Evolutionary conservation across 2,329 filamentous ascomycete genomes (phyloP).

Genomic region (Neofusicoccum cordaticola): DNA sequence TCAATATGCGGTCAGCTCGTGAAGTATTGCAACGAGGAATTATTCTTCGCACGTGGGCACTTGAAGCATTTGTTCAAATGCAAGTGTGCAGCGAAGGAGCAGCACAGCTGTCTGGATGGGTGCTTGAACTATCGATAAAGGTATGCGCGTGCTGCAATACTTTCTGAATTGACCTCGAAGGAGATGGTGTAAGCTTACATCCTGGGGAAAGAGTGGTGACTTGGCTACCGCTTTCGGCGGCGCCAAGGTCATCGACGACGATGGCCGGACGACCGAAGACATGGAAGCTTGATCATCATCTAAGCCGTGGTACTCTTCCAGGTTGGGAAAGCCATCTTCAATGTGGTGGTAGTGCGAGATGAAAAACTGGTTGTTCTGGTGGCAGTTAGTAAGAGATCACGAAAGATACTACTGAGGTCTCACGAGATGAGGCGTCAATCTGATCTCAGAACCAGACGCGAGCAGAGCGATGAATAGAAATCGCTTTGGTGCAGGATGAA

Average conservation of each 20-base stretch:
- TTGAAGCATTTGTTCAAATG: too few relatives aligned
- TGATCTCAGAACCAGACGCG: constrained; percentile 30
- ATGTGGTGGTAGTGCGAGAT: constrained; percentile 81
- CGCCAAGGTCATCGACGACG: constrained; percentile 20
- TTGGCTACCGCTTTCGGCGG: constrained; percentile 21
- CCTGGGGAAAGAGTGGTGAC: constrained; percentile 41
- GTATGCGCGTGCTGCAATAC: too few relatives aligned
- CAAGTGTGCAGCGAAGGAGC: too few relatives aligned
- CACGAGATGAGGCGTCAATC: constrained; percentile 44
- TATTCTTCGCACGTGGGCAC: too few relatives aligned
- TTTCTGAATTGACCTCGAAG: too few relatives aligned
- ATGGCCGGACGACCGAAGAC: constrained; percentile 38
- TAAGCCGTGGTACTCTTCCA: constrained; percentile 57
- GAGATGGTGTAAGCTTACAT: constrained; percentile 34
- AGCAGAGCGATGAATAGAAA: constrained; percentile 81
- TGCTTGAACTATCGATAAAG: too few relatives aligned
- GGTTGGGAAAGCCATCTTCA: constrained; percentile 68
- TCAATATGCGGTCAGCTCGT: too few relatives aligned
- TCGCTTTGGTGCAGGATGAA: constrained; percentile 70
- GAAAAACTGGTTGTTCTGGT: constrained; percentile 76
- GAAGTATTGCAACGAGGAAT: too few relatives aligned
- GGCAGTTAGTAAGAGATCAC: constrained; percentile 39
- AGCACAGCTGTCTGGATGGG: too few relatives aligned
- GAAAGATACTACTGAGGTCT: neutral
- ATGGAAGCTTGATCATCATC: constrained; percentile 30